These are phyloP conservation scores for Ceratocystis ficicola DNA, from an alignment of 2,329 filamentous ascomycete species.

Conservation along the genomic window DNA sequence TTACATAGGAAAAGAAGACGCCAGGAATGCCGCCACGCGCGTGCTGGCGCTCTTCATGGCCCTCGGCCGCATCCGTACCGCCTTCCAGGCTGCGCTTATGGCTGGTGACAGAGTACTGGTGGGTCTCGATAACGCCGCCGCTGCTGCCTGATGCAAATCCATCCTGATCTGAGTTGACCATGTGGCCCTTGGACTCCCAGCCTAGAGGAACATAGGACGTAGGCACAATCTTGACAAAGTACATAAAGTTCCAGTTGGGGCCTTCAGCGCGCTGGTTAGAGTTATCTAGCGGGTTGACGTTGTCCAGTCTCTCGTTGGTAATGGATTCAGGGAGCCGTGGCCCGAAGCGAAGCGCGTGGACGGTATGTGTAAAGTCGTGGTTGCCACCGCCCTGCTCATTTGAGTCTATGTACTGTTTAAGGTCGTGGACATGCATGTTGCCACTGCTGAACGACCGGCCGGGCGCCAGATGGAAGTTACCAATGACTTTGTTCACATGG, in stretches of 20 bases:
- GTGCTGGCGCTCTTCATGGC: slow-evolving; percentile 84
- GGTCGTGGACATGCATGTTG: slow-evolving; percentile 94
- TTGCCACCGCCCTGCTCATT: slow-evolving; percentile 39
- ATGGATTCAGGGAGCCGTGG: slow-evolving; percentile 72
- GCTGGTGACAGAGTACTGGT: slow-evolving; percentile 96
- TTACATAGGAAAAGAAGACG: slow-evolving; percentile 95
- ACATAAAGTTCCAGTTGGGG: slow-evolving; percentile 91
- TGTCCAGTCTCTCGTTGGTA: slow-evolving; percentile 43
- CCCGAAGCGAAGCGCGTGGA: slow-evolving; percentile 85
- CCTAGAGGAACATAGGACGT: slow-evolving; percentile 89
- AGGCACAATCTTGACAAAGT: slow-evolving; percentile 96
- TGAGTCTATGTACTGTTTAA: slow-evolving; percentile 84
- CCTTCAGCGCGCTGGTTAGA: slow-evolving; percentile 66
- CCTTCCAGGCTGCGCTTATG: slow-evolving; percentile 81
- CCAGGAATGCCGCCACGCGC: slow-evolving; percentile 86
- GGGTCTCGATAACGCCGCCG: slow-evolving; percentile 82
- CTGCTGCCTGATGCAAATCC: slow-evolving; percentile 54
- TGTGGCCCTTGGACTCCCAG: slow-evolving; percentile 53
- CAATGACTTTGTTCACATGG: slow-evolving; percentile 94
- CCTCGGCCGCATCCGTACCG: slow-evolving; percentile 72
- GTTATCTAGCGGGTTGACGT: slow-evolving; percentile 59
- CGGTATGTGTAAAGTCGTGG: slow-evolving; percentile 80
- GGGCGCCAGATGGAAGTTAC: slow-evolving; percentile 96
- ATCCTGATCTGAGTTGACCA: slow-evolving; percentile 43
- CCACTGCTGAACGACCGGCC: slow-evolving; percentile 92